These are phyloP conservation scores for Kodamaea jinghongensis DNA, from an alignment of 805 yeast genomes.

Conservation along the genomic window DNA sequence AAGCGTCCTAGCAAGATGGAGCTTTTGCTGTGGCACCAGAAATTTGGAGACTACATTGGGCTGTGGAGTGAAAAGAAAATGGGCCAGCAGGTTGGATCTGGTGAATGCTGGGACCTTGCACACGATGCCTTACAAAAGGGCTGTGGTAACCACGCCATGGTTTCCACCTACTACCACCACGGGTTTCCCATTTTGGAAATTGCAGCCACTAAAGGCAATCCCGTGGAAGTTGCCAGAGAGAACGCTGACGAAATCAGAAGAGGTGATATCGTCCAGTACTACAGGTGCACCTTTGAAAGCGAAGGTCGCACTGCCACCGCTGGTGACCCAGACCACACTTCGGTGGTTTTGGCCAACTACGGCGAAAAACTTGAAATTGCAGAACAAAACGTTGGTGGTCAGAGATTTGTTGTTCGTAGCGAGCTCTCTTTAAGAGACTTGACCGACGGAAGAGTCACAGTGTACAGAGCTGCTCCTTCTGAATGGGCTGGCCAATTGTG, in stretches of 20 bases:
- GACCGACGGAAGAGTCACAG: slow-evolving; percentile 41
- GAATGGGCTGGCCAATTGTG: slow-evolving; percentile 37
- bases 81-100: slow-evolving; percentile 50
- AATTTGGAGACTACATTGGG: slow-evolving; percentile 53
- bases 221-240: slow-evolving; percentile 21
- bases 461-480: slow-evolving; percentile 47
- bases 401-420: slow-evolving; percentile 38
- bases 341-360: slow-evolving; percentile 29
- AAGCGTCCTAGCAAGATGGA: slow-evolving; percentile 29
- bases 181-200: slow-evolving; percentile 42
- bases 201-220: slow-evolving; percentile 15
- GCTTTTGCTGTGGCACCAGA: slow-evolving; percentile 31
- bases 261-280: slow-evolving; percentile 58
- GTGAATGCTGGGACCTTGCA: slow-evolving; percentile 64
- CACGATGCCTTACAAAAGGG: slow-evolving; percentile 51
- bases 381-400: slow-evolving; percentile 51
- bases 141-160: slow-evolving; percentile 58
- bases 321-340: slow-evolving; percentile 57
- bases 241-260: slow-evolving; percentile 42
- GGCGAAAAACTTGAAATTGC: slow-evolving; percentile 33
- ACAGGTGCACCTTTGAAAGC: slow-evolving; percentile 37
- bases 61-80: slow-evolving; percentile 50
- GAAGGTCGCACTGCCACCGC: slow-evolving; percentile 34
- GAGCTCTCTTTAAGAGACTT: slow-evolving; percentile 37
- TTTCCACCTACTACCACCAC: slow-evolving; percentile 45